These are phyloP conservation scores for Solanum verrucosum DNA, from an alignment of 257 asterid genomes.

Conservation along the genomic window DNA sequence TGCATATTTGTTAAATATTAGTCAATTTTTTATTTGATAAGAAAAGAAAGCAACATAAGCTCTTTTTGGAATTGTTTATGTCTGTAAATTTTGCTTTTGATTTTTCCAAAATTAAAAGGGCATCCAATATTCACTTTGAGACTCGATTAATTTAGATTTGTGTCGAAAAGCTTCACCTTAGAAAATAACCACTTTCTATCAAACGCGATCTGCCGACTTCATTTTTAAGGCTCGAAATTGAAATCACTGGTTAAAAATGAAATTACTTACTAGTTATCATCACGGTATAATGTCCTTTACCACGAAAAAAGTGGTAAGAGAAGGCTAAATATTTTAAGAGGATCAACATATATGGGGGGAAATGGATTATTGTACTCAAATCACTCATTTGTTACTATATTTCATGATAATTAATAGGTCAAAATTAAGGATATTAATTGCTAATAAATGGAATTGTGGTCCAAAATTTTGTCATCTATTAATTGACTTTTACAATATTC, in stretches of 20 bases:
- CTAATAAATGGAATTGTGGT: background rate
- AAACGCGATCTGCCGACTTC: fast-evolving
- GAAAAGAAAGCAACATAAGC: background rate
- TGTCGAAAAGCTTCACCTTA: background rate
- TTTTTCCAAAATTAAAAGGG: background rate
- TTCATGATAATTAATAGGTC: background rate
- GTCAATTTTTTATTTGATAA: background rate
- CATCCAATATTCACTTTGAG: background rate
- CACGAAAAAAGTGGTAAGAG: background rate
- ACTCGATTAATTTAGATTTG: background rate
- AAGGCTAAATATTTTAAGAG: background rate
- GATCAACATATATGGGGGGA: background rate
- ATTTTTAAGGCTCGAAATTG: background rate
- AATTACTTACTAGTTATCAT: background rate
- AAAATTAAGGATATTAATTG: background rate
- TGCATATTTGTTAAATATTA: background rate
- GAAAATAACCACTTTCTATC: background rate
- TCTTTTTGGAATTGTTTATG: background rate
- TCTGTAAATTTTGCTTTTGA: background rate
- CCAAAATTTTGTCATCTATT: background rate
- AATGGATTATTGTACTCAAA: background rate
- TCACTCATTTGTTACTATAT: background rate
- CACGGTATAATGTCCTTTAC: background rate
- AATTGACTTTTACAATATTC: background rate
- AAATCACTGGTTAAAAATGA: too few relatives aligned